phyloP scores from a whole-genome alignment of 345 rosid genomes.

The Syzygium jambos region DNA sequence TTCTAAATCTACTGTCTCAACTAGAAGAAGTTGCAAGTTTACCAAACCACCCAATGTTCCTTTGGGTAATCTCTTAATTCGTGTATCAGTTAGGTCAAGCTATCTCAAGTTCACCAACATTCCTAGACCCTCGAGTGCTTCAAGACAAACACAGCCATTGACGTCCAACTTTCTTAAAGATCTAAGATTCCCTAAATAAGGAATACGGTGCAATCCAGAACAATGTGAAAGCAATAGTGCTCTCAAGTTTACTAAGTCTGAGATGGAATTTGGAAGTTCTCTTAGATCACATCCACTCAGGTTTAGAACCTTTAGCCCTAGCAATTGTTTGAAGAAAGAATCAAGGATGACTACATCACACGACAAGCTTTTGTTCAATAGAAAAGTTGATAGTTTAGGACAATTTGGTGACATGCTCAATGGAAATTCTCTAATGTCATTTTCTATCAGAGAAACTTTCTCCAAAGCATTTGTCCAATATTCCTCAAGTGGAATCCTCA shows the following conservation, averaged over 20 bases:
- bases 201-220: neutral
- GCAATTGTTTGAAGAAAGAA: neutral
- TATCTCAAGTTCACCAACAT: slow-evolving; percentile 4
- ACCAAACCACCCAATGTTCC: no score
- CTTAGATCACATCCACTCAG: neutral
- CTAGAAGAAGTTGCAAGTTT: no score
- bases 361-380: neutral
- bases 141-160: neutral
- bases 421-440: no score
- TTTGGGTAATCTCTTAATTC: no score
- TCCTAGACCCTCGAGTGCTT: slow-evolving; percentile 1
- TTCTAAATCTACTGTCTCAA: no score
- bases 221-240: neutral
- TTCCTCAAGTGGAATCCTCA: neutral
- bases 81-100: no score
- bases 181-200: neutral
- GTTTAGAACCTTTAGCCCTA: neutral
- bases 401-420: neutral
- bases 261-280: slow-evolving; percentile 9
- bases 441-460: slow-evolving; percentile 4
- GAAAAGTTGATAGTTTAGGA: neutral
- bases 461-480: slow-evolving; percentile 3
- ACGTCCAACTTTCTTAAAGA: slow-evolving; percentile 9
- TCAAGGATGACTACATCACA: neutral
- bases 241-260: neutral